Evolutionary conservation across 257 asterid species (phyloP).

Genomic region (Linaria vulgaris): DNA sequence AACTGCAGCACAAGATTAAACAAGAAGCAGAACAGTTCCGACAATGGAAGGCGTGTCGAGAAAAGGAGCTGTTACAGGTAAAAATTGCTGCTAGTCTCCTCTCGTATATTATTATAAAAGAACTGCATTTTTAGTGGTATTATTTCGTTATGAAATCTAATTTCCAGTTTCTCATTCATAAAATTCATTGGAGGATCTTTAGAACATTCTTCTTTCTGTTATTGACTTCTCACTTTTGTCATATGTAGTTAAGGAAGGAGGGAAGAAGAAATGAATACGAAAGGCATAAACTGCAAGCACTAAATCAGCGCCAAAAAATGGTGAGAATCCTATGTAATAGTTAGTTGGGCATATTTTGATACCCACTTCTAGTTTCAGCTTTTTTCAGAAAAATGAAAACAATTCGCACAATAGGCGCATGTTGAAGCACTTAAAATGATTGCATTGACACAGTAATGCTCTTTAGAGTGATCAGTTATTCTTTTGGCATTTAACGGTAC

Average conservation of each 20-base stretch:
- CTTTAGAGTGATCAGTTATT: too few relatives aligned
- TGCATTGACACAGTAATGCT: too few relatives aligned
- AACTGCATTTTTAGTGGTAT: background rate
- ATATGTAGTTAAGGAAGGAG: conserved; percentile 83
- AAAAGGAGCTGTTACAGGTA: conserved; percentile 94
- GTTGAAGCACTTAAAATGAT: conserved; percentile 8
- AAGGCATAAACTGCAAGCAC: conserved; percentile 90
- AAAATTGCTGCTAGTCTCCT: conserved; percentile 18
- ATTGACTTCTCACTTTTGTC: conserved; percentile 14
- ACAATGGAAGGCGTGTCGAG: conserved; percentile 97
- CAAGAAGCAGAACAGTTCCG: conserved; percentile 99
- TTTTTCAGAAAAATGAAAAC: background rate
- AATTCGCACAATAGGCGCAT: background rate
- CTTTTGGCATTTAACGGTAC: too few relatives aligned
- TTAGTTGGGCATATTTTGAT: conserved; percentile 2
- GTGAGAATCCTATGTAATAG: conserved; percentile 40
- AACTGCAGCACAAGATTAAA: conserved; percentile 90
- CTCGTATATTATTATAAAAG: background rate
- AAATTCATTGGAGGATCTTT: conserved; percentile 2
- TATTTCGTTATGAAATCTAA: background rate
- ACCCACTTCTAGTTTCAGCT: conserved; percentile 16
- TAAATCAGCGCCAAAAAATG: conserved; percentile 97
- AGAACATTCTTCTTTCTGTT: conserved; percentile 5
- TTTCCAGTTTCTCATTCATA: background rate
- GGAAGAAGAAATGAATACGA: conserved; percentile 98